Conservation (phyloP, 352 stramenopile genomes). For the Phytophthora sansomeana region DNA sequence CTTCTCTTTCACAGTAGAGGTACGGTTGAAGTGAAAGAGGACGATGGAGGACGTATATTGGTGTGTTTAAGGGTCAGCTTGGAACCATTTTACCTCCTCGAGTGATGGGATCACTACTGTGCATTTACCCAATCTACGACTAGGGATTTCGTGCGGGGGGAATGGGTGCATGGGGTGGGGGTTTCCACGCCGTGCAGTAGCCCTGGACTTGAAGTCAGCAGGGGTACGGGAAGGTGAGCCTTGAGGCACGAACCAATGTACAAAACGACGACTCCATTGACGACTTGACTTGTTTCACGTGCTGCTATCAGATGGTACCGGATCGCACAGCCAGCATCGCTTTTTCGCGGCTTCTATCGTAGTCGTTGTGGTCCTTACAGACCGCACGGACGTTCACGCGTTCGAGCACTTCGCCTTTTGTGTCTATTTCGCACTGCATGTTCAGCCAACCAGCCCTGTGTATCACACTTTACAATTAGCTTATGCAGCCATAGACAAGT, state of each 20-base stretch:
- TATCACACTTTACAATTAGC: not conserved
- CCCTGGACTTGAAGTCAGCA: conserved; percentile 11
- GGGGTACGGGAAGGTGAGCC: conserved; percentile 28
- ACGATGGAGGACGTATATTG: conserved; percentile 1
- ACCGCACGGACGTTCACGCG: conserved; percentile 22
- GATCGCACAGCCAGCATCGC: conserved; percentile 1
- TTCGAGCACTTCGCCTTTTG: conserved; percentile 2
- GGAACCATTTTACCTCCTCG: conserved; percentile 2
- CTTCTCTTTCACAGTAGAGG: too few species aligned
- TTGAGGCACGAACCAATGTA: conserved; percentile 2
- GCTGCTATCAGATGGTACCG: not conserved
- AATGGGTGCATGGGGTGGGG: conserved; percentile 19
- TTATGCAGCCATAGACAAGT: not conserved
- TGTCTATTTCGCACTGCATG: conserved; percentile 17
- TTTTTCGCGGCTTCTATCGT: conserved; percentile 22
- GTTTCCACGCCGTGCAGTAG: conserved; percentile 22
- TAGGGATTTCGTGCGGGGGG: not conserved
- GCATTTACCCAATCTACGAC: not conserved
- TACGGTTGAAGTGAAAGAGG: not conserved
- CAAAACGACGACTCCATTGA: not conserved
- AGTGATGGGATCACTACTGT: conserved; percentile 3
- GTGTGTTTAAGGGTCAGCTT: conserved; percentile 17
- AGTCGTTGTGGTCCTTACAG: conserved; percentile 21
- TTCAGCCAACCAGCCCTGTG: conserved; percentile 20
- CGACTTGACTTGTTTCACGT: conserved; percentile 4